Percentiles rank a stretch among this genome's conserved stretches.
Conservation (phyloP, 140 eudicot species). For the Ambrosia hybrid region DNA sequence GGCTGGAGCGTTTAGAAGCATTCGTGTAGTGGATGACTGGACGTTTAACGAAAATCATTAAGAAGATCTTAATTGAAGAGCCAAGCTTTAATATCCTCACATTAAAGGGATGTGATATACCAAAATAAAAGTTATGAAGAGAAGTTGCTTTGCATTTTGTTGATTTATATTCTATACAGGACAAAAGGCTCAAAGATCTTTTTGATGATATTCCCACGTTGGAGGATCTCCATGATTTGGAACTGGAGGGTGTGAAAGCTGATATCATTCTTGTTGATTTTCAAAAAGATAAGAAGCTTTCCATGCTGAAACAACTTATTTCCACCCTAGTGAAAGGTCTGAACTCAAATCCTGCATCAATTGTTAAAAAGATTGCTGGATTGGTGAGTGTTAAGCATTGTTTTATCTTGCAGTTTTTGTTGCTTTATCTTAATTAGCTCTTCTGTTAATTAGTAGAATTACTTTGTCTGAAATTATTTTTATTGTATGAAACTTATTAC, state of each 20-base stretch:
- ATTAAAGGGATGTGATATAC: neutral
- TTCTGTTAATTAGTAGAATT: slow-evolving; percentile 7
- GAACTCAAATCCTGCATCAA: slow-evolving; percentile 77
- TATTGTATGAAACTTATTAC: no score
- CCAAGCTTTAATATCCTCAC: neutral
- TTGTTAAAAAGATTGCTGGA: slow-evolving; percentile 92
- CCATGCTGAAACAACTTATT: slow-evolving; percentile 82
- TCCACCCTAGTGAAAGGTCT: slow-evolving; percentile 72
- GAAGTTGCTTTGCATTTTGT: neutral
- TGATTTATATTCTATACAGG: slow-evolving; percentile 48
- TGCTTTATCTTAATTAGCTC: neutral
- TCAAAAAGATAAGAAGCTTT: slow-evolving; percentile 85
- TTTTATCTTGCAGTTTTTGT: slow-evolving; percentile 9
- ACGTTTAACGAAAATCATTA: neutral
- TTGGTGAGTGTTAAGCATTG: slow-evolving; percentile 52
- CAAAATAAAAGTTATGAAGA: neutral
- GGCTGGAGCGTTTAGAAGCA: neutral
- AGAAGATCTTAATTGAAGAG: neutral
- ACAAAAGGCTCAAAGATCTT: slow-evolving; percentile 75
- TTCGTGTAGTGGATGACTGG: neutral
- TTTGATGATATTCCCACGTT: slow-evolving; percentile 77
- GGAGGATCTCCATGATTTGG: slow-evolving; percentile 80
- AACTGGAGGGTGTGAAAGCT: slow-evolving; percentile 70
- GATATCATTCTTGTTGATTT: slow-evolving; percentile 88
- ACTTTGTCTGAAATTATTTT: neutral